Evolutionary conservation across 192 early-diverging fungal genomes (phyloP).

Genomic region (Piromyces sp.): DNA sequence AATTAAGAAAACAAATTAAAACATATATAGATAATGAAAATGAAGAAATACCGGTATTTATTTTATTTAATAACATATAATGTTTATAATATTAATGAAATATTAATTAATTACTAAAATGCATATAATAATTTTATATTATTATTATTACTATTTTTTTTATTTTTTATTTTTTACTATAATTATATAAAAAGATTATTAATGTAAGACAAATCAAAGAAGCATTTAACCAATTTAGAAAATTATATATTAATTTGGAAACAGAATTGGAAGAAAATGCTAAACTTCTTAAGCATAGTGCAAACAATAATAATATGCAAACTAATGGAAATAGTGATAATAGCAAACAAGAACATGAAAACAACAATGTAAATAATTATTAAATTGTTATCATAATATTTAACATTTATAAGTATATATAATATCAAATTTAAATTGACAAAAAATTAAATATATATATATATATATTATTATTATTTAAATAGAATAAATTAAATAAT

Average conservation of each 20-base stretch:
- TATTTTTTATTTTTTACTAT: background rate
- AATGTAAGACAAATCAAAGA: constrained; percentile 38
- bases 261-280: constrained; percentile 18
- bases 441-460: no score
- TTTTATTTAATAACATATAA: background rate
- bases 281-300: background rate
- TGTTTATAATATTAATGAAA: no score
- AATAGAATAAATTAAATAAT: constrained; percentile 2
- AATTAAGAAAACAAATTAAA: constrained; percentile 24
- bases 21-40: constrained; percentile 29
- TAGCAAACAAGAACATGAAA: background rate
- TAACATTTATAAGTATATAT: no score
- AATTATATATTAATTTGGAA: constrained; percentile 26
- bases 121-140: no score
- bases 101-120: no score
- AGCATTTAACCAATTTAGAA: constrained; percentile 22
- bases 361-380: background rate
- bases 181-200: constrained; percentile 13
- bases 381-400: no score
- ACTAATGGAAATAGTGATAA: constrained; percentile 5
- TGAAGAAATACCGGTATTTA: constrained; percentile 25
- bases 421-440: no score
- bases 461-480: no score
- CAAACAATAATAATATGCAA: background rate
- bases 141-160: background rate